Percentiles rank a stretch among this genome's conserved stretches.
phyloP scores from a whole-genome alignment of 257 asterid genomes.

The Solanum appendiculatum region DNA sequence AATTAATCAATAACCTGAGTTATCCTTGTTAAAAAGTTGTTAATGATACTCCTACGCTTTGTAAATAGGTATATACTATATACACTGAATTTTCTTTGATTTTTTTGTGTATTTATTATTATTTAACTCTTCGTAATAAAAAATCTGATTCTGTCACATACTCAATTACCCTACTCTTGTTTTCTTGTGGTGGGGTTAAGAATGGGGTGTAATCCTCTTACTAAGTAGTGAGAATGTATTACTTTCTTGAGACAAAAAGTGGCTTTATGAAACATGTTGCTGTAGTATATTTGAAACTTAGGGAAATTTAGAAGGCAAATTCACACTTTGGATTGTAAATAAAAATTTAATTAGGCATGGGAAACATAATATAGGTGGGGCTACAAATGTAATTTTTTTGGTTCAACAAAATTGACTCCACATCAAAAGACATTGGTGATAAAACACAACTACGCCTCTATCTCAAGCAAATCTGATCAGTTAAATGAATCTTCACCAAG shows the following conservation, averaged over 20 bases:
- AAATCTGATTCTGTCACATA: not conserved
- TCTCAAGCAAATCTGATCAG: not conserved
- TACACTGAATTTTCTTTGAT: too few relatives aligned
- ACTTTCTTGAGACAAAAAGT: not conserved
- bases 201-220: not conserved
- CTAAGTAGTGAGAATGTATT: not conserved
- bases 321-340: not conserved
- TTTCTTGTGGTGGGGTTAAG: not conserved
- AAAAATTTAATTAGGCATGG: not conserved
- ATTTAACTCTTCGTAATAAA: not conserved
- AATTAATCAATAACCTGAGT: not conserved
- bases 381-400: not conserved
- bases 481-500: not conserved
- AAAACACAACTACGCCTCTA: not conserved
- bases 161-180: not conserved
- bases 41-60: not conserved
- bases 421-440: not conserved
- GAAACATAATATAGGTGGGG: not conserved
- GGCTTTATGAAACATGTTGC: not conserved
- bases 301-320: not conserved
- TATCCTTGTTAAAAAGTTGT: not conserved
- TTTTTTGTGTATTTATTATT: not conserved
- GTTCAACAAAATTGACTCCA: not conserved
- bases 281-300: not conserved
- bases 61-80: not conserved